Percentiles rank a stretch among this genome's conserved stretches.
Evolutionary conservation across 1,139 yeast species (phyloP).

Genomic region (Protomyces arabidopsidicola): DNA sequence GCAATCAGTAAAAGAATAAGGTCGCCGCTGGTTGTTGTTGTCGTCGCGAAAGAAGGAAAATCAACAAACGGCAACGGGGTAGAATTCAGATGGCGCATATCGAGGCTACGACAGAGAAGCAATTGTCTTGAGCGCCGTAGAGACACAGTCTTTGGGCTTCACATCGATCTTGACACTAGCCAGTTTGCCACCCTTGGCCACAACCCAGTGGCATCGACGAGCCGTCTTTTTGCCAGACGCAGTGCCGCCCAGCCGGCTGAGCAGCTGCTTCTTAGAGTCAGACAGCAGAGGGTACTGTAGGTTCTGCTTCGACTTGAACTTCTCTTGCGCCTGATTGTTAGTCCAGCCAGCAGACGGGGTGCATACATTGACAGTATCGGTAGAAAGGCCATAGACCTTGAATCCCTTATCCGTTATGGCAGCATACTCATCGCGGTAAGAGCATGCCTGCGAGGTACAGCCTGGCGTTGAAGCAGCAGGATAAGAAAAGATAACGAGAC

Average conservation of each 20-base stretch:
- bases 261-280: conserved; percentile 67
- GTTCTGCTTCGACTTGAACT: conserved; percentile 62
- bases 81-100: not conserved
- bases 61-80: not conserved
- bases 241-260: conserved; percentile 75
- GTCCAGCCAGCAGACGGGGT: not conserved
- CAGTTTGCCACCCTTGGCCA: conserved; percentile 64
- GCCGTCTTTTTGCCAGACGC: conserved; percentile 64
- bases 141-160: conserved; percentile 73
- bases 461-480: conserved; percentile 87
- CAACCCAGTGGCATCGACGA: conserved; percentile 79
- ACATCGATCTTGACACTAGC: conserved; percentile 60
- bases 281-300: conserved; percentile 69
- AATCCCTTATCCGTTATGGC: conserved; percentile 48
- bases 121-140: conserved; percentile 45
- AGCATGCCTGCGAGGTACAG: conserved; percentile 72
- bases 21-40: conserved; percentile 4
- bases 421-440: conserved; percentile 65
- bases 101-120: not conserved
- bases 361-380: conserved; percentile 63
- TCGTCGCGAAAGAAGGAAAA: not conserved
- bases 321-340: conserved; percentile 48
- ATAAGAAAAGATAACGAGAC: conserved; percentile 56
- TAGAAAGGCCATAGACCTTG: conserved; percentile 47
- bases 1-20: not conserved